Base-by-base conservation (phyloP, 148 eudicot genomes). In the Nepenthes gracilis region DNA sequence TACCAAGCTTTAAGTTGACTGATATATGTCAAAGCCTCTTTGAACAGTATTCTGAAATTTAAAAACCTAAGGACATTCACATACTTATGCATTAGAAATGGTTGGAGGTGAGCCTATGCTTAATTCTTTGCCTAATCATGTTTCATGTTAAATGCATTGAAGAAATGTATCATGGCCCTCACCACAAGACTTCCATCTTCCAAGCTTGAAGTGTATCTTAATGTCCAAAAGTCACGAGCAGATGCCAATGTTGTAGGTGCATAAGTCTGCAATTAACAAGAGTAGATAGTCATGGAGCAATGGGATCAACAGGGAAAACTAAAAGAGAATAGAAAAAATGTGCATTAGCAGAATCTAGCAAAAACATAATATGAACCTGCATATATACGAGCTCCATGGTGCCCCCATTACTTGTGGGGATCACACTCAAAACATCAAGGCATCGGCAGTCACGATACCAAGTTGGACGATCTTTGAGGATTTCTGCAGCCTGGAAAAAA, bases 121-220 rank as follows among this genome's bases (percentile, higher is more conserved):
- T 23, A 0, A 23, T 23, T 23, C 23, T 0, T 23, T 23, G 23
- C 23, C 2, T 3, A 49, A 49, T 3, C 53, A 10, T 6, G 6
- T n/a, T 49, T 49, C n/a, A 49, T 6, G 15, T 49, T 49, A n/a
- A 49, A 23, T 23, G 23, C 23, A 23, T 23, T 23, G 23, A 23
- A 23, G 23, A 23, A 49, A 49, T 1, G 3, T 49, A 49, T 6
- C 11, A 5, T 11, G 15, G 15, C 1, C 53, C 55, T 71, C 71
- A 83, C 88, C 82, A 80, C 88, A 55, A 83, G 74, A 73, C 88
- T 80, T 52, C 88, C 88, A 73, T 83, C 82, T 61, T 75, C 82
- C 69, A 83, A 59, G 62, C 57, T 83, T 43, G 88, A 75, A 48
- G 72, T 77, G 55, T 80, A 83, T 75, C 88, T 83, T 57, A 83